phyloP scores from a whole-genome alignment of 164 flowering plant genomes.

The Sedum album region DNA sequence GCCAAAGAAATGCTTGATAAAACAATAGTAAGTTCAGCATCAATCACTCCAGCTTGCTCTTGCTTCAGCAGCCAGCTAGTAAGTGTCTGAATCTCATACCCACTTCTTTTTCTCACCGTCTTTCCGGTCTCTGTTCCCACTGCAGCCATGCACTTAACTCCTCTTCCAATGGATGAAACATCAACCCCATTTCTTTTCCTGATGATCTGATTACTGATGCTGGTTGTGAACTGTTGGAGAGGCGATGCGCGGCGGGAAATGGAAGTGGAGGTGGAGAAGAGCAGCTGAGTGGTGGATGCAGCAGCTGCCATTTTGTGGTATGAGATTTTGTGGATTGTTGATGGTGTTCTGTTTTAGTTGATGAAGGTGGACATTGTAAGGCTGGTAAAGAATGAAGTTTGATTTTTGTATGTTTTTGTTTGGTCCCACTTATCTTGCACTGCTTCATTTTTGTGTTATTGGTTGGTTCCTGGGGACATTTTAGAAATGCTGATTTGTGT shows the following conservation, averaged over 20 bases:
- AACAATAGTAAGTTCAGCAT: constrained; percentile 10
- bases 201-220: neutral
- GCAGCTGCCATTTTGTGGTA: constrained; percentile 8
- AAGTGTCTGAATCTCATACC: constrained; percentile 10
- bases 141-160: constrained; percentile 8
- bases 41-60: constrained; percentile 10
- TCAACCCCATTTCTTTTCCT: neutral
- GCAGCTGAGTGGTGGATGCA: constrained; percentile 6
- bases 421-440: constrained; percentile 9
- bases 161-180: neutral
- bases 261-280: constrained; percentile 10
- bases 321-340: neutral
- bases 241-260: constrained; percentile 4
- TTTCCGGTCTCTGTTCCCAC: neutral
- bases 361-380: constrained; percentile 8
- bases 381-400: neutral
- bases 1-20: constrained; percentile 16
- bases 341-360: neutral
- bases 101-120: neutral
- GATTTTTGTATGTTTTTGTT: neutral
- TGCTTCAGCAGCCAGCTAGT: constrained; percentile 18
- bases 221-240: neutral
- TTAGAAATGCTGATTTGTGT: too few relatives aligned
- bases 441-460: neutral
- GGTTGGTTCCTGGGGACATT: neutral